Base-by-base conservation (phyloP, 2,329 filamentous ascomycete species). In the Colletotrichum gigasporum region DNA sequence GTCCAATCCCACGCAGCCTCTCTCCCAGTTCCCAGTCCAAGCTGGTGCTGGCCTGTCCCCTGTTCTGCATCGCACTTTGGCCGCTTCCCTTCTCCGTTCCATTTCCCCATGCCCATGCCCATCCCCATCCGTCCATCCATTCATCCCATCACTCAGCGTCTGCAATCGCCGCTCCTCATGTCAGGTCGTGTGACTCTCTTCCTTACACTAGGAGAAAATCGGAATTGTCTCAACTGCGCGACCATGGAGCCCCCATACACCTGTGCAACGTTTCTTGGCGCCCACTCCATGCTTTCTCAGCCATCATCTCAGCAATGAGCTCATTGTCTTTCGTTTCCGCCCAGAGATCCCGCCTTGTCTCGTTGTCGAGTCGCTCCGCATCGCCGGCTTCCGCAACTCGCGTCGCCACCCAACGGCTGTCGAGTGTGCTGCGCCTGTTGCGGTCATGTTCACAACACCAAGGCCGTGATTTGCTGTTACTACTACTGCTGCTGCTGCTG, bases 211-310 rank as follows among this genome's bases (percentile, higher is more conserved):
- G 61, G 56, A 58, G 41, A 32, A 42, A 53, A 35, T 62, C 35
- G 56, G 62, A 34, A 50, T 47, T 65, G 62, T 64, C 48, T 61
- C 34, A 61, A 64, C 56, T 61, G 48, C 57, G 48, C 35, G 9
- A 50, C 56, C 56, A 65, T 55, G 62, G 62, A 61, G 42, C 34
- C 41, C 50, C 56, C 62, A 65, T 62, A 57, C 50, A 62, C 22
- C 39, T 50, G 62, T 55, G 62, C 37, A 62, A 65, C 62, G 42
- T 62, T 62, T 55, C 56, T 62, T 62, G 56, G 56, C 56, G 55
- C 10, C 48, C 34, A 54, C 57, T 55, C 48, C 48, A 18, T 42
- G 20, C 30, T 20, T 50, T 42, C 42, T 62, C 48, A 30, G 32
- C 56, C 62, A n/a, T 50, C 48, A 55, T 55, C 56, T 32, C 10